Base-by-base conservation (phyloP, 805 yeast species). In the Naumovozyma dairenensis region DNA sequence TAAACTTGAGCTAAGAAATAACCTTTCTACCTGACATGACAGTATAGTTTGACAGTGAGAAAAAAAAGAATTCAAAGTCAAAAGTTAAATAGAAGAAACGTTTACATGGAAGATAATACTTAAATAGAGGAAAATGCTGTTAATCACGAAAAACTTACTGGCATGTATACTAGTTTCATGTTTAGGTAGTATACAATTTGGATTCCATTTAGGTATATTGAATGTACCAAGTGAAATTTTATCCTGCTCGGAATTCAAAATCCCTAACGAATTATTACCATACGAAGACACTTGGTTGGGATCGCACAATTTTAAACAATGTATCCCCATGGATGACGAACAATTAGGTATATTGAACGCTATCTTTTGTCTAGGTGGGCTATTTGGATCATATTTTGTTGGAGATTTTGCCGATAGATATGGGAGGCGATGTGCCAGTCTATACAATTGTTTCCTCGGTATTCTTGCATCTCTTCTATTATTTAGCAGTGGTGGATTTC, bases 191-290 rank as follows among this genome's bases (percentile, higher is more conserved):
- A 62, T 82, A 13, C 94, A 82, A 56, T 84, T 79, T 50, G 95
- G 95, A 1, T 80, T 78, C 55, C 94, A 85, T 53, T 74, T 85
- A 81, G 74, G 93, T 2, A 93, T 83, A 54, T 65, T 85, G 53
- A 85, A 85, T 56, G 86, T 93, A 8, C 94, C 94, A 1, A 78
- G 77, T 37, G 64, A 67, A 4, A 68, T 73, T 24, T 63, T 81
- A 25, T 67, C 79, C 7, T 80, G 87, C 48, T 56, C 47, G 21
- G 38, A 36, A 38, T 33, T n/a, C 29, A 43, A 21, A 16, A 39
- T 34, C 34, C 42, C 13, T 16, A 36, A 1, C 47, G 51, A 21
- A 51, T 48, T 0, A 18, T 19, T 19, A 3, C 44, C 44, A 7
- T 69, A 60, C 39, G 43, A 37, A 4, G 51, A 57, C 4, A 56